Base-by-base conservation (phyloP, 2,329 filamentous ascomycete genomes). In the Drechslerella coelobrocha region DNA sequence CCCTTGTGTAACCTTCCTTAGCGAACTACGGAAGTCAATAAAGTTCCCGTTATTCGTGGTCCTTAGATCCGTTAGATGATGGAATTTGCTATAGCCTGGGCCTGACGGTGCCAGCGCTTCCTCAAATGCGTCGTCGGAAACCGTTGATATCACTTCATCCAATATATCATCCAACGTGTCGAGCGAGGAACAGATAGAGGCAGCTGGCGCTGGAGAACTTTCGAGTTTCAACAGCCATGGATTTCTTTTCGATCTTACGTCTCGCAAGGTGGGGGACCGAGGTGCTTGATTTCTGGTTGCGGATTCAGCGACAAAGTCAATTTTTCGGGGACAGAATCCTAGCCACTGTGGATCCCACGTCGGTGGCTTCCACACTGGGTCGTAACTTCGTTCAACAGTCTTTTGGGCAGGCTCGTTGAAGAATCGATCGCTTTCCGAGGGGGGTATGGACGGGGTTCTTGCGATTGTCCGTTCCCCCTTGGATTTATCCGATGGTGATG, bases 151-250 rank as follows among this genome's bases (percentile, higher is more conserved):
- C 9, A 19, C 19, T 3, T 45, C 41, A 17, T 23, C 41, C 8
- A 17, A 19, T 5, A 26, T 17, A 10, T 61, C 56, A 27, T 29
- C 41, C 14, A 29, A 51, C 23, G 31, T 24, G 62, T 21, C 14
- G 57, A 69, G 19, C 7, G 65, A 69, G 9, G 65, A 61, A 26
- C 29, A 17, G 23, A 69, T 69, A 5, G 57, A 61, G 24, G 47
- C 52, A n/a, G 65, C 65, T 9, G 56, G 43, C 1, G 65, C 60
- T 12, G 65, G 65, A 10, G 65, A 61, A 19, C 24, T n/a, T 9
- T 69, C 52, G 0, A 26, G 26, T 21, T 41, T 26, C 17, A 27
- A 14, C 1, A 26, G 29, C 65, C 56, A 69, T 41, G 31, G 23
- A 2, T 39, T 37, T n/a, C 9, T 23, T 14, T 21, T 57, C 4